Base-by-base conservation (phyloP, 352 stramenopile genomes). In the Pythium vanterpoolii region DNA sequence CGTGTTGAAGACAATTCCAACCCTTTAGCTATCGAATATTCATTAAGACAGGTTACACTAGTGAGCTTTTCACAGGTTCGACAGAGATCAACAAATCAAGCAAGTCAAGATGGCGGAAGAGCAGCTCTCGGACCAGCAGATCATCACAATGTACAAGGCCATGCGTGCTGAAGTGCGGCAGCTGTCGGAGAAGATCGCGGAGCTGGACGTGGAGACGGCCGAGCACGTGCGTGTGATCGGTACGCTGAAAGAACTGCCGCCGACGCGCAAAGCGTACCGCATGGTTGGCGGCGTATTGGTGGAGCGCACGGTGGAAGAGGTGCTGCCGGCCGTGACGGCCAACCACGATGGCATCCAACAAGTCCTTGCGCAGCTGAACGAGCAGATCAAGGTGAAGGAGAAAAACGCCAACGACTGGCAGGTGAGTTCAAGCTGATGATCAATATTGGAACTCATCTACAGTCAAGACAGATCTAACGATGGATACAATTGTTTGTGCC, bases 211-310 rank as follows among this genome's bases (percentile, higher is more conserved):
- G 18, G 87, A 96, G 73, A 83, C 71, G 13, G 76, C 76, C 23
- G 87, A 96, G 73, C 84, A 94, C 66, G 79, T 95, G 45, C 84
- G 86, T 64, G 86, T 94, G 43, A 76, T 93, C 42, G 77, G 85
- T 52, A 94, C 87, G 62, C 79, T 96, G 21, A 76, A 83, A 50
- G 74, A 74, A 4, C 68, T 96, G 59, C 80, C 83, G 19, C 72
- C 66, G 0, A 69, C 77, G 56, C 81, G 95, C 62, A 92, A 96
- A 65, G 95, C 96, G 6, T 99, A 97, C 66, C 90, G 96, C 60
- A 91, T 99, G 76, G 92, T 99, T 13, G 96, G 96, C 49, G 95
- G 96, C 33, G 95, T 99, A 31, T 74, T 99, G 36, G 95, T 99
- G 46, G 95, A 99, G 77, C 93, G 95, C 44, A 98, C 95, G 31